Base-by-base conservation (phyloP, 2,329 filamentous ascomycete species). In the Ceratocystis cacaofunesta region DNA sequence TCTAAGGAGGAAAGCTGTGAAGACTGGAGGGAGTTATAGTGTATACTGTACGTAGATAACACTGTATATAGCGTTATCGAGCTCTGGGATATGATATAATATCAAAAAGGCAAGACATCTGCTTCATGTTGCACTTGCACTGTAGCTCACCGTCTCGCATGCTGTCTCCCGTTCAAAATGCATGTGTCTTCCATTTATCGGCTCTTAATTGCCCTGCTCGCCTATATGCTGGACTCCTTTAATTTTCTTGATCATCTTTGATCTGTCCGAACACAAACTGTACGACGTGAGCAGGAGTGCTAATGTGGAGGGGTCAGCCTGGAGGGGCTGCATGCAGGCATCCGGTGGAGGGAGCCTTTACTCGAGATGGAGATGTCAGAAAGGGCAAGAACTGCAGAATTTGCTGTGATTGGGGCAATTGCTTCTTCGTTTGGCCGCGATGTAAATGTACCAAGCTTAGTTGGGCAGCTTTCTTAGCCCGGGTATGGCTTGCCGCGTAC, bases 181-280 rank as follows among this genome's bases (percentile, higher is more conserved):
- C 28, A 25, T 25, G 61, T 63, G 28, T 63, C 46, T 52, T 52
- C 48, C 61, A 63, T 41, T 46, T 30, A 52, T 63, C 61, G 61
- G 61, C 61, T 52, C 46, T 63, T 52, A 52, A 52, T 52, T 63
- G 22, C 61, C 61, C 61, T 44, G 44, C 46, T 63, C 61, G 61
- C 61, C 61, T 63, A 63, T 63, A 63, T 57, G 52, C 61, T 36
- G 52, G n/a, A 41, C 61, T 46, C 28, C 48, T 63, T 30, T 52
- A 28, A 48, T 63, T 30, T 32, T 57, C 52, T 17, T n/a, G 22
- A 12, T 32, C 8, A 17, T 57, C n/a, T 15, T 57, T 30, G 22
- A 28, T 30, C 52, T 57, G 12, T 2, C 28, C 19, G 22, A 57
- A 32, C 52, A 30, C 22, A n/a, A 3, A 28, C 30, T 28, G 52